phyloP scores from a whole-genome alignment of 176 grass and related monocot genomes.

The Eragrostis curvula region DNA sequence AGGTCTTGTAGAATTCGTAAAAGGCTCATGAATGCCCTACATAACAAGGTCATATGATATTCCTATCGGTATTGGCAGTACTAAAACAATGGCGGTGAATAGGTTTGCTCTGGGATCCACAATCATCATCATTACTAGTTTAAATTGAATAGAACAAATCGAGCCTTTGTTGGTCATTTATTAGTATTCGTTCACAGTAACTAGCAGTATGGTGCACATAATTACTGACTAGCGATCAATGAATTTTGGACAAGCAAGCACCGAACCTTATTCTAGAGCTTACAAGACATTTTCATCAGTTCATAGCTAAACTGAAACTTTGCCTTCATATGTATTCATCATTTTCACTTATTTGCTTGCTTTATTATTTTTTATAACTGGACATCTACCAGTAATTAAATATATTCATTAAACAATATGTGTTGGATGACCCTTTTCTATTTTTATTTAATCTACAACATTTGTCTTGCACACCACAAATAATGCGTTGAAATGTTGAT shows the following conservation, averaged over 20 bases:
- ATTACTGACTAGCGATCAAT: neutral
- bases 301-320: neutral
- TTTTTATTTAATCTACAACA: neutral
- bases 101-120: too few species aligned
- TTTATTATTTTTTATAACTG: neutral
- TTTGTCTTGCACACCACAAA: neutral
- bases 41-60: conserved; percentile 16
- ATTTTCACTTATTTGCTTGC: neutral
- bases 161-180: neutral
- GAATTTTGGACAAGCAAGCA: neutral
- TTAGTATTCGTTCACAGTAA: neutral
- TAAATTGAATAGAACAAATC: neutral
- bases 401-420: too few species aligned
- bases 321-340: neutral
- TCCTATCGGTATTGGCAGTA: conserved; percentile 9
- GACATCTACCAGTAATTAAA: neutral
- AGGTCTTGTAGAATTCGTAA: neutral
- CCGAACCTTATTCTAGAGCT: neutral
- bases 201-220: neutral
- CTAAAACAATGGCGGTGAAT: neutral
- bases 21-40: neutral
- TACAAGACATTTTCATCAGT: neutral
- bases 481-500: neutral
- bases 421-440: too few species aligned
- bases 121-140: neutral